Percentiles rank a stretch among this genome's conserved stretches.
These are phyloP conservation scores for Piper betle DNA, from an alignment of 164 flowering plant genomes.

Conservation along the genomic window DNA sequence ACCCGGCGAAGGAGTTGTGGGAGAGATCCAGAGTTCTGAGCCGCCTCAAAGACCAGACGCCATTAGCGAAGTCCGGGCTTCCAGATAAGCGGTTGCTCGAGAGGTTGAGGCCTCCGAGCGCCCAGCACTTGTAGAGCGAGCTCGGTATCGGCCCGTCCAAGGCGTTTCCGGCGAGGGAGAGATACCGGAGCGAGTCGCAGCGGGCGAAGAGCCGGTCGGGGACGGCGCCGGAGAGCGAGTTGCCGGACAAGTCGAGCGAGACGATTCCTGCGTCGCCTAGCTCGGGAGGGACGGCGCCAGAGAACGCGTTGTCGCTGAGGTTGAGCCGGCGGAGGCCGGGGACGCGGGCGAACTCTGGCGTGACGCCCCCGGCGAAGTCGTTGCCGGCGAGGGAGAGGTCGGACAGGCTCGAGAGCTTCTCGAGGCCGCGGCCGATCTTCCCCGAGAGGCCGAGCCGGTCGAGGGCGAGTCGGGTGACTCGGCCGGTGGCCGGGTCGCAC, in stretches of 20 bases:
- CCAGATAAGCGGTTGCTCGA: conserved; percentile 64
- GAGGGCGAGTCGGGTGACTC: conserved; percentile 41
- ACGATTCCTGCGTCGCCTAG: conserved; percentile 20
- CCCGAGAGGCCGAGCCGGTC: conserved; percentile 57
- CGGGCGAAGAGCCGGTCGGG: conserved; percentile 39
- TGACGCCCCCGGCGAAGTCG: conserved; percentile 43
- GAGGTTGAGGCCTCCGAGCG: conserved; percentile 41
- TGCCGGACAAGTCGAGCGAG: conserved; percentile 52
- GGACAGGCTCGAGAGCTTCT: conserved; percentile 37
- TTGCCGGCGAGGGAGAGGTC: conserved; percentile 45
- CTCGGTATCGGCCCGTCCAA: conserved; percentile 62
- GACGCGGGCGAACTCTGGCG: conserved; percentile 23
- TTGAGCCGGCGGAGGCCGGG: conserved; percentile 32
- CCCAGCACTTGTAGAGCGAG: conserved; percentile 24
- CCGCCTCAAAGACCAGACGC: conserved; percentile 43
- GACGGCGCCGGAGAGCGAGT: conserved; percentile 49
- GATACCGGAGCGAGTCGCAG: conserved; percentile 30
- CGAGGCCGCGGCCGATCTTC: conserved; percentile 54
- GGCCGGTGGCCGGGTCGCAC: conserved; percentile 38
- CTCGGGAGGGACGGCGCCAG: conserved; percentile 36
- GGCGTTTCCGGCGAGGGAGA: conserved; percentile 43
- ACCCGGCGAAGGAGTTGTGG: conserved; percentile 43
- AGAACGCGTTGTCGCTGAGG: conserved; percentile 45
- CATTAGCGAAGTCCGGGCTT: conserved; percentile 27
- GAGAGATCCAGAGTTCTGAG: conserved; percentile 66